A percentile compares a stretch with the other conserved stretches of the same genome.
Conservation (phyloP, 2,329 filamentous ascomycete genomes). For the Ascochyta koolunga region DNA sequence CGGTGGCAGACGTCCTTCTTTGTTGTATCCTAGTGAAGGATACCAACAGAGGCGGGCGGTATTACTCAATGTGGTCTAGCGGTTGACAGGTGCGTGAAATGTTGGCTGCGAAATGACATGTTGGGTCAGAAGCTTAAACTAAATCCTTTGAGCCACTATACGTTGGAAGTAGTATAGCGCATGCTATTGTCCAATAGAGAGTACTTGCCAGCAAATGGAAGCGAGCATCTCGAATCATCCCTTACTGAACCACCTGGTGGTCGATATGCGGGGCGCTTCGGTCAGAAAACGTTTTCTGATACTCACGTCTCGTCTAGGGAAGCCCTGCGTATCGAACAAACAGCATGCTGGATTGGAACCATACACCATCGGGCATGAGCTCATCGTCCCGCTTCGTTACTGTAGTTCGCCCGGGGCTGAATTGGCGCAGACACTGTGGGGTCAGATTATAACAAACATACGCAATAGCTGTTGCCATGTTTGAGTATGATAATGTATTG, state of each 20-base stretch:
- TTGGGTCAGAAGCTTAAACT: slow-evolving; percentile 6
- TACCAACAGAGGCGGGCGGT: neutral
- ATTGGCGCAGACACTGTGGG: too few species aligned
- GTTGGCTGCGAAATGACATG: slow-evolving; percentile 1
- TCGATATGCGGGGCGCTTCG: neutral
- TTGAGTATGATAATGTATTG: too few species aligned
- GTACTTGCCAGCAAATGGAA: neutral
- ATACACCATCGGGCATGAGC: too few species aligned
- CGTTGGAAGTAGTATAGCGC: neutral
- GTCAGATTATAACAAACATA: too few species aligned
- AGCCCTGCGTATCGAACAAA: neutral
- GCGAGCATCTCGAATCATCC: neutral
- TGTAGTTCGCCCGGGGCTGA: too few species aligned
- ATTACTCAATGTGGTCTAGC: neutral
- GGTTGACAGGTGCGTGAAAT: neutral
- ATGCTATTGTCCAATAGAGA: neutral
- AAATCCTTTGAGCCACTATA: neutral
- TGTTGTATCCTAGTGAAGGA: slow-evolving; percentile 2
- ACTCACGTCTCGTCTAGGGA: neutral
- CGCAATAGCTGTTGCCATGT: too few species aligned
- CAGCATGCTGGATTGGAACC: neutral
- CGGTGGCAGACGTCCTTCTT: slow-evolving; percentile 8
- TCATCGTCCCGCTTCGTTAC: too few species aligned
- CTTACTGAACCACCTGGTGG: slow-evolving; percentile 11
- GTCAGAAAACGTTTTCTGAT: neutral